A percentile compares a stretch with the other conserved stretches of the same genome.
Evolutionary conservation across 176 grass and related monocot species (phyloP).

Genomic region (Luzula sylvatica): DNA sequence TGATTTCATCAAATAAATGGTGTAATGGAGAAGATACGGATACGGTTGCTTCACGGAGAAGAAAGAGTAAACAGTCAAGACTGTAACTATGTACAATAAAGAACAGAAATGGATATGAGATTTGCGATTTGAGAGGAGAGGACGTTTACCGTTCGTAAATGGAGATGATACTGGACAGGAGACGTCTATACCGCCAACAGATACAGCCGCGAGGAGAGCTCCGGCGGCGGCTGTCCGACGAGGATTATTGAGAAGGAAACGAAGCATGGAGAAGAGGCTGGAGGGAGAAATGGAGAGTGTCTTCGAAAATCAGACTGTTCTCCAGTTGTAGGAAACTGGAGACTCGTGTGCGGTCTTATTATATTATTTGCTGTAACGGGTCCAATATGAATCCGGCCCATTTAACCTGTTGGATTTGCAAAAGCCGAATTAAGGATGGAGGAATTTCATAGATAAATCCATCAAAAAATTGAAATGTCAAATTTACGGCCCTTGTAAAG

Average conservation of each 20-base stretch:
- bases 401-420: no score
- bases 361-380: no score
- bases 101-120: background rate
- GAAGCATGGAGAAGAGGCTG: constrained; percentile 7
- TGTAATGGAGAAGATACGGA: background rate
- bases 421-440: no score
- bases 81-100: background rate
- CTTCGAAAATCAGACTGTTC: no score
- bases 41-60: background rate
- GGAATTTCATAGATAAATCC: no score
- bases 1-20: background rate
- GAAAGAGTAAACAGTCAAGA: background rate
- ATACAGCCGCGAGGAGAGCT: background rate
- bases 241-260: constrained; percentile 25
- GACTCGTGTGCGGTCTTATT: no score
- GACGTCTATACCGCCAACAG: background rate
- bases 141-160: background rate
- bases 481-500: no score
- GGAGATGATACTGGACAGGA: background rate
- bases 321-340: no score
- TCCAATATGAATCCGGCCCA: no score
- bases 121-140: no score
- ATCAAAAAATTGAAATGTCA: no score
- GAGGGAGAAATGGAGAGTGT: no score
- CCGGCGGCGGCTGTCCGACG: constrained; percentile 4